Evolutionary conservation across 176 grass and related monocot genomes (phyloP).

Genomic region (Carex kokanica): DNA sequence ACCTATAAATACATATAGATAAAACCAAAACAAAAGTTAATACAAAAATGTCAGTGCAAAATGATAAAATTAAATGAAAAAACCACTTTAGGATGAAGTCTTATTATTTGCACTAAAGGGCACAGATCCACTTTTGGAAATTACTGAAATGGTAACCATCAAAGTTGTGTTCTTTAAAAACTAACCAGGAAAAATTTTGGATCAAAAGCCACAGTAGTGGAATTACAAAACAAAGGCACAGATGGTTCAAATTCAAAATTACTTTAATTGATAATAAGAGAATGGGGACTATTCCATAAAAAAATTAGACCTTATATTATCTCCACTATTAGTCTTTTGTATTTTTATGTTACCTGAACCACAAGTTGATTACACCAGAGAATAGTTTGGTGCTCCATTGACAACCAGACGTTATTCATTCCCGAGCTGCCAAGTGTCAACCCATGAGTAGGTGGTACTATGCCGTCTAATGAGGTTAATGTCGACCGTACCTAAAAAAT

Average conservation of each 20-base stretch:
- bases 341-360: conserved; percentile 56
- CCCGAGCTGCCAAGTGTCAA: conserved; percentile 85
- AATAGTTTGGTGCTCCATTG: conserved; percentile 94
- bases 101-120: not conserved
- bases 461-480: conserved; percentile 69
- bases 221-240: not conserved
- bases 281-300: not conserved
- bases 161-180: not conserved
- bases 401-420: conserved; percentile 98
- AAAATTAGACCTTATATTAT: not conserved
- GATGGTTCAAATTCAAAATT: conserved; percentile 1
- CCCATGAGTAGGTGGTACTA: conserved; percentile 84
- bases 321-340: not conserved
- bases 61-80: not conserved
- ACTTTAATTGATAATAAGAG: conserved; percentile 1
- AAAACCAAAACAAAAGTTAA: not conserved
- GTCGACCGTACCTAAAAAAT: conserved; percentile 67
- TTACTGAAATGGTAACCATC: not conserved
- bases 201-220: not conserved
- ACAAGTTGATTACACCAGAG: conserved; percentile 99
- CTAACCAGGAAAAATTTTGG: not conserved
- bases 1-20: conserved; percentile 46
- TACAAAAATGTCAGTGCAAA: conserved; percentile 25
- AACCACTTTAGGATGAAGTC: not conserved
- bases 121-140: not conserved